phyloP scores from a whole-genome alignment of 2,329 filamentous ascomycete species.

The Nectriaceae sp. region DNA sequence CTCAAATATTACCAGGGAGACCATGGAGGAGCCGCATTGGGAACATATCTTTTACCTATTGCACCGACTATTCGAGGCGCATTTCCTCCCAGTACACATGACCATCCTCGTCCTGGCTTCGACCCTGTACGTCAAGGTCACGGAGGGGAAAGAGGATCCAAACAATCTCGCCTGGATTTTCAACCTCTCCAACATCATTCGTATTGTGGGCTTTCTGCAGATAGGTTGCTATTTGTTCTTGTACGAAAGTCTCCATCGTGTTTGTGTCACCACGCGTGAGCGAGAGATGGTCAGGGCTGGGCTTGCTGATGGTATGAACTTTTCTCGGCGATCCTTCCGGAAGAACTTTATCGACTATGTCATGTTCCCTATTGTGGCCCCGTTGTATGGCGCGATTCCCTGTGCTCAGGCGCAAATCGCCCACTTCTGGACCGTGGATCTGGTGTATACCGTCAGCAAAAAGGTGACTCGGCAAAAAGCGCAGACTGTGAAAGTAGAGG shows the following conservation, averaged over 20 bases:
- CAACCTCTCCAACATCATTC: slow-evolving; percentile 58
- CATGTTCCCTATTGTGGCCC: slow-evolving; percentile 67
- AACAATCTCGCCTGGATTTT: slow-evolving; percentile 62
- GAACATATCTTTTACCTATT: slow-evolving; percentile 58
- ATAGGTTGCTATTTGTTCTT: slow-evolving; percentile 65
- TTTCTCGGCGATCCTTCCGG: slow-evolving; percentile 58
- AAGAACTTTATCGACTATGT: slow-evolving; percentile 64
- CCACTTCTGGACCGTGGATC: slow-evolving; percentile 69
- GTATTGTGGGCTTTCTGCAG: slow-evolving; percentile 62
- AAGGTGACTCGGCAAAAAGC: slow-evolving; percentile 60
- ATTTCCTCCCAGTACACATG: slow-evolving; percentile 71
- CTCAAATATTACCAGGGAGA: slow-evolving; percentile 55
- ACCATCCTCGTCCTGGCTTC: slow-evolving; percentile 65
- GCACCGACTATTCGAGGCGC: slow-evolving; percentile 72
- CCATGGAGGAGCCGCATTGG: slow-evolving; percentile 54
- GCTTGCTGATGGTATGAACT: slow-evolving; percentile 65
- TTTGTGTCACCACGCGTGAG: slow-evolving; percentile 61
- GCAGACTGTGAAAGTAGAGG: slow-evolving; percentile 44
- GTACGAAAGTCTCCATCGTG: slow-evolving; percentile 67
- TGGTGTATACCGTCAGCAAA: slow-evolving; percentile 73
- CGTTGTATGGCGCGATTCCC: slow-evolving; percentile 68
- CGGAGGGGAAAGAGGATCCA: slow-evolving; percentile 51
- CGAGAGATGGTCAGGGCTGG: slow-evolving; percentile 68
- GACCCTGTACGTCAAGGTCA: slow-evolving; percentile 58
- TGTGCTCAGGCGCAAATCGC: slow-evolving; percentile 67